Evolutionary conservation across 2,329 filamentous ascomycete species (phyloP).

Genomic region (Ceratocystiopsis sp.): DNA sequence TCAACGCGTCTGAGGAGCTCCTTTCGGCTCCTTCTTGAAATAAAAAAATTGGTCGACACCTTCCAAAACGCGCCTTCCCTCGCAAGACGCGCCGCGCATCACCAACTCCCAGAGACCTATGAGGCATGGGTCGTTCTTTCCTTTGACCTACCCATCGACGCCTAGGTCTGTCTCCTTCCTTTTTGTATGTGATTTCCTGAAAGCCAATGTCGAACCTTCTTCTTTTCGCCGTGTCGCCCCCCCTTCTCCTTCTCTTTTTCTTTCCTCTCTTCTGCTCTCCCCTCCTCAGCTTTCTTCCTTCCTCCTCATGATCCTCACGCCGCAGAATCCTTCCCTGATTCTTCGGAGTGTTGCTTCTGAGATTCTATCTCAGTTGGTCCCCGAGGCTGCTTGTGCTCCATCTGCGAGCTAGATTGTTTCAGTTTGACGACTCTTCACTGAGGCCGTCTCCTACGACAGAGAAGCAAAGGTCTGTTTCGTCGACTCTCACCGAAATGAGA

Average conservation of each 20-base stretch:
- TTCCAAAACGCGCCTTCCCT: constrained; percentile 5
- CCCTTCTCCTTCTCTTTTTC: not conserved
- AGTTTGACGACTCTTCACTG: constrained; percentile 5
- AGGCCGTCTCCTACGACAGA: not conserved
- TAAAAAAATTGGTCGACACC: not conserved
- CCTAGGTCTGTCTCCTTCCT: not conserved
- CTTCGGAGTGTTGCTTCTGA: too few species aligned
- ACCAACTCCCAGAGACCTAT: too few species aligned
- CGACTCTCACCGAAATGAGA: too few species aligned
- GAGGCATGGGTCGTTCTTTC: constrained; percentile 3
- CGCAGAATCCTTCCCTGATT: not conserved
- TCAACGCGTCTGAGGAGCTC: not conserved
- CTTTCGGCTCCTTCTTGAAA: not conserved
- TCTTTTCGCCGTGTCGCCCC: not conserved
- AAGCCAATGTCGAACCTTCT: not conserved
- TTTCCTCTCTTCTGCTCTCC: not conserved
- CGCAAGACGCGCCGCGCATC: not conserved
- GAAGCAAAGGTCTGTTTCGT: not conserved
- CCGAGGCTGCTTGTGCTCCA: too few species aligned
- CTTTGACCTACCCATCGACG: not conserved
- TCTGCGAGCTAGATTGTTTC: not conserved
- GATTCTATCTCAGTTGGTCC: too few species aligned
- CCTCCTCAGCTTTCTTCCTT: not conserved
- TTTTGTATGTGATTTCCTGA: not conserved
- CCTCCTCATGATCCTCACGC: not conserved